These are phyloP conservation scores for Xylaria sp. DNA, from an alignment of 2,329 filamentous ascomycete species.

Conservation along the genomic window DNA sequence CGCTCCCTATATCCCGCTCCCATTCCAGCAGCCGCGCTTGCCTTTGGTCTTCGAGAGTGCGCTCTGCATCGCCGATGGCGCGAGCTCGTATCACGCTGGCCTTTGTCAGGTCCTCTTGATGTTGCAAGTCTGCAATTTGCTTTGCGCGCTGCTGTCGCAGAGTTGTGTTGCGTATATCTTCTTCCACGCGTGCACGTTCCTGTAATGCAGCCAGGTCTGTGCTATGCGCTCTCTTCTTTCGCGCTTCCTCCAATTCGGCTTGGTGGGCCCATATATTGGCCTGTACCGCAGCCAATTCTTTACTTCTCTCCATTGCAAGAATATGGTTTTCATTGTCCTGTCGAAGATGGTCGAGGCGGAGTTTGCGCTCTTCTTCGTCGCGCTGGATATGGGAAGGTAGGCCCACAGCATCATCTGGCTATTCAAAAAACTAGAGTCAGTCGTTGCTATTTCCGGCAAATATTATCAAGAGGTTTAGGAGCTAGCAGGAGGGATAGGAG, in stretches of 20 bases:
- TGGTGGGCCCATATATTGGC: conserved; percentile 61
- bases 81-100: conserved; percentile 57
- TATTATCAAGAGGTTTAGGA: background rate
- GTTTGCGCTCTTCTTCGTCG: conserved; percentile 62
- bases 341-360: conserved; percentile 57
- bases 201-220: conserved; percentile 58
- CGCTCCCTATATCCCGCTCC: conserved; percentile 58
- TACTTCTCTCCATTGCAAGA: conserved; percentile 58
- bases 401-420: conserved; percentile 64
- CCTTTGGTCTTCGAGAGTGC: conserved; percentile 56
- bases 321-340: conserved; percentile 62
- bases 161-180: conserved; percentile 53
- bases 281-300: conserved; percentile 63
- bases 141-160: conserved; percentile 52
- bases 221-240: conserved; percentile 57
- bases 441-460: background rate
- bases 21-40: conserved; percentile 60
- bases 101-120: conserved; percentile 60
- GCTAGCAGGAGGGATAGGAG: background rate
- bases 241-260: conserved; percentile 63
- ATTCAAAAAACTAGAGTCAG: background rate
- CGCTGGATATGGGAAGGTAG: conserved; percentile 61
- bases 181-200: conserved; percentile 59
- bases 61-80: conserved; percentile 58
- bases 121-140: conserved; percentile 53